A percentile compares a stretch with the other conserved stretches of the same genome.
phyloP scores from a whole-genome alignment of 2,329 filamentous ascomycete species.

The Cryphonectria naterciae region DNA sequence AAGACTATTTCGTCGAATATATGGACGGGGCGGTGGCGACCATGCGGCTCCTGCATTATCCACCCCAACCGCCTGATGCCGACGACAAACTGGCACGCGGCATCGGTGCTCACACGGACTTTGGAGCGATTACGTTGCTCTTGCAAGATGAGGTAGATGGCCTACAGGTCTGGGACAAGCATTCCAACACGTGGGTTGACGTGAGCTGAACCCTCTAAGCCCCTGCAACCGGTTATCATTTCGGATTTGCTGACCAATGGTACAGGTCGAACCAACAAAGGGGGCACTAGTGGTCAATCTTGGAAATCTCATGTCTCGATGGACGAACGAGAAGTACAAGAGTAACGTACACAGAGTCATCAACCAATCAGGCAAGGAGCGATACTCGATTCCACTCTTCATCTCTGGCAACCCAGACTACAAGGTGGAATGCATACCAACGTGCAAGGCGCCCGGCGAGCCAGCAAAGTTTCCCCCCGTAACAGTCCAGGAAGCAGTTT shows the following conservation, averaged over 20 bases:
- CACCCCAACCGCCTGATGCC: constrained; percentile 42
- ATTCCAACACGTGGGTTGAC: constrained; percentile 48
- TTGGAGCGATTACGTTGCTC: constrained; percentile 58
- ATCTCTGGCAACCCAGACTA: constrained; percentile 54
- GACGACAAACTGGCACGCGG: constrained; percentile 40
- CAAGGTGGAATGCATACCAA: constrained; percentile 40
- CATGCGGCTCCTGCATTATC: constrained; percentile 51
- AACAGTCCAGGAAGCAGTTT: constrained; percentile 41
- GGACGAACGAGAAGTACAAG: constrained; percentile 57
- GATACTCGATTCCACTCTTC: constrained; percentile 58
- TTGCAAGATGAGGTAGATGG: constrained; percentile 54
- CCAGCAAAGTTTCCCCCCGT: constrained; percentile 39
- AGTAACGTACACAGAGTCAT: constrained; percentile 59
- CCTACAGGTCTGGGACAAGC: constrained; percentile 52
- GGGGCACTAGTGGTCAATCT: constrained; percentile 55
- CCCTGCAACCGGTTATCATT: not conserved
- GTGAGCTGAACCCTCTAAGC: constrained; percentile 31
- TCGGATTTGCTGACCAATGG: not conserved
- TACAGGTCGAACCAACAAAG: constrained; percentile 46
- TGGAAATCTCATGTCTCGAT: constrained; percentile 51
- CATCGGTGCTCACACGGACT: constrained; percentile 57
- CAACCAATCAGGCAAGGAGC: constrained; percentile 51
- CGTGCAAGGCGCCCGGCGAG: constrained; percentile 34
- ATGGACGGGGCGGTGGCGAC: constrained; percentile 47
- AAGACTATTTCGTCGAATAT: constrained; percentile 47